Percentiles rank a stretch among this genome's conserved stretches.
Evolutionary conservation across 1,284 basidiomycete species (phyloP).

Genomic region (Puccinia horiana): DNA sequence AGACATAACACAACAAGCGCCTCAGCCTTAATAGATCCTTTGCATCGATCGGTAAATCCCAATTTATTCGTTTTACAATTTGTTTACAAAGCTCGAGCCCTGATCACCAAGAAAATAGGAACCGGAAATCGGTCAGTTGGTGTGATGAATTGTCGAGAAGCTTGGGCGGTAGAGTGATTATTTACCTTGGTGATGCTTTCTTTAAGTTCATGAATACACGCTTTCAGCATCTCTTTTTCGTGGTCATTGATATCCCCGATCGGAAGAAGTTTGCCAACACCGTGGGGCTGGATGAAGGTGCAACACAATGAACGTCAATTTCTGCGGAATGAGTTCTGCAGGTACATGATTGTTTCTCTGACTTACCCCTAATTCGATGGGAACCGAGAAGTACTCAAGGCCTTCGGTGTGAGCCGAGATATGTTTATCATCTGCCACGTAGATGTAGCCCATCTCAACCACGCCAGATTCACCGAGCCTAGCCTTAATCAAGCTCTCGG

Average conservation of each 20-base stretch:
- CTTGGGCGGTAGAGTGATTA: background rate
- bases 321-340: background rate
- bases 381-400: slow-evolving; percentile 83
- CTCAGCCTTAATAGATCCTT: background rate
- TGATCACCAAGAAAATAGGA: background rate
- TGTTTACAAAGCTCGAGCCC: slow-evolving; percentile 41
- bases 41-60: background rate
- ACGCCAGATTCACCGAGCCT: slow-evolving; percentile 44
- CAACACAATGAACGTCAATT: background rate
- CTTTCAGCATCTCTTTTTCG: slow-evolving; percentile 46
- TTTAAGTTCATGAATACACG: slow-evolving; percentile 42
- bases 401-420: slow-evolving; percentile 57
- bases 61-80: slow-evolving; percentile 31
- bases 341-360: background rate
- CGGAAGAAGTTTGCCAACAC: slow-evolving; percentile 41
- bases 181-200: slow-evolving; percentile 46
- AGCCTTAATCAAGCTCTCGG: slow-evolving; percentile 51
- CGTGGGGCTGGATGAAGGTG: slow-evolving; percentile 12
- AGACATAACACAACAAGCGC: background rate
- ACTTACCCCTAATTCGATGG: slow-evolving; percentile 81
- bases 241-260: slow-evolving; percentile 33
- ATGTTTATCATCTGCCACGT: slow-evolving; percentile 36
- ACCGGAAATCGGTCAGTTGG: background rate
- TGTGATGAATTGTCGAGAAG: background rate
- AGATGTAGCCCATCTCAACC: slow-evolving; percentile 47